phyloP scores from a whole-genome alignment of 345 rosid species.

The Dipteronia sinensis region DNA sequence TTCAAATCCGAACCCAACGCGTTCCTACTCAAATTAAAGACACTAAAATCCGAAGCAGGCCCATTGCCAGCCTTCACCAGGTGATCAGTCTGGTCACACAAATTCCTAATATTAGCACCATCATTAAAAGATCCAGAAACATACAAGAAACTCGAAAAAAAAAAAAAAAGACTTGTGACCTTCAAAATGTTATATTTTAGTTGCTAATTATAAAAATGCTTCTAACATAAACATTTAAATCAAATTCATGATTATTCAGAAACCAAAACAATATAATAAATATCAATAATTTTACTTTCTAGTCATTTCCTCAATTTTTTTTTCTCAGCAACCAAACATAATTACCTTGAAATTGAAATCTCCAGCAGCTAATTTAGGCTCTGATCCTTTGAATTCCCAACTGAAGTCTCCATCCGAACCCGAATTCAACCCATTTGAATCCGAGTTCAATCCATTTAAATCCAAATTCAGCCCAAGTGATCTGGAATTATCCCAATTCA shows the following conservation, averaged over 20 bases:
- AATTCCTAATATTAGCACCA: not conserved
- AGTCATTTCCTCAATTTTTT: not conserved
- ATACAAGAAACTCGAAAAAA: not conserved
- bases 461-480: slow-evolving; percentile 14
- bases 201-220: not conserved
- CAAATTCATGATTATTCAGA: not conserved
- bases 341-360: slow-evolving; percentile 34
- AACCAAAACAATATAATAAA: not conserved
- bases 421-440: slow-evolving; percentile 29
- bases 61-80: slow-evolving; percentile 31
- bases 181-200: not conserved
- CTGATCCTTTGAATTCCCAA: slow-evolving; percentile 48
- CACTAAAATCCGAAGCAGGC: slow-evolving; percentile 15
- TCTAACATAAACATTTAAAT: not conserved
- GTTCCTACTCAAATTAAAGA: slow-evolving; percentile 38
- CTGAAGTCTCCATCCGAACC: slow-evolving; percentile 27
- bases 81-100: slow-evolving; percentile 26
- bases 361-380: not conserved
- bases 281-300: slow-evolving; percentile 1
- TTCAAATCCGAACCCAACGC: slow-evolving; percentile 28
- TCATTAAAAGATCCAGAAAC: slow-evolving; percentile 12
- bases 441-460: slow-evolving; percentile 24
- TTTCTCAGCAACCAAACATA: slow-evolving; percentile 5
- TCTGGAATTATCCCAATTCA: slow-evolving; percentile 12
- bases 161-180: not conserved